Evolutionary conservation across 148 eudicot genomes (phyloP).

Genomic region (Cornus kousa): DNA sequence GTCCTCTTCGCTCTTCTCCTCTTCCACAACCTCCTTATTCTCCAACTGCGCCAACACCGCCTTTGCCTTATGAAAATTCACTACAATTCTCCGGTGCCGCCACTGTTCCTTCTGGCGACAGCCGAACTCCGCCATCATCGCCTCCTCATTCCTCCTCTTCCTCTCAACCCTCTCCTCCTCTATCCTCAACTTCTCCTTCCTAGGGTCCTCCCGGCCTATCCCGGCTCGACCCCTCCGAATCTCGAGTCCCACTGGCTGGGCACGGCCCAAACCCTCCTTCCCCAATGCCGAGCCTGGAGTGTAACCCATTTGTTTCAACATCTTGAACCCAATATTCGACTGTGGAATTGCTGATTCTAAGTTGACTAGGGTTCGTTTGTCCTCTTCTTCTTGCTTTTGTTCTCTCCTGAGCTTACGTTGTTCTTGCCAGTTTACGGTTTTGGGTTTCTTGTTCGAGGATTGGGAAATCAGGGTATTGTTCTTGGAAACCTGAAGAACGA

Average conservation of each 20-base stretch:
- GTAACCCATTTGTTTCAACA: constrained; percentile 85
- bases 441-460: constrained; percentile 53
- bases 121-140: constrained; percentile 63
- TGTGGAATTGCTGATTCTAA: constrained; percentile 69
- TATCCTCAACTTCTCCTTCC: constrained; percentile 57
- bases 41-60: constrained; percentile 76
- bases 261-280: constrained; percentile 66
- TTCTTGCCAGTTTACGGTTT: constrained; percentile 41
- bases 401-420: constrained; percentile 46
- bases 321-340: constrained; percentile 76
- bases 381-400: constrained; percentile 62
- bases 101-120: constrained; percentile 60
- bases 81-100: constrained; percentile 48
- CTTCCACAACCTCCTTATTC: constrained; percentile 59
- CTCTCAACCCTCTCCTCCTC: constrained; percentile 45
- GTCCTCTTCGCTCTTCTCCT: constrained; percentile 34
- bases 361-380: constrained; percentile 59
- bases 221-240: constrained; percentile 78
- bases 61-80: constrained; percentile 62
- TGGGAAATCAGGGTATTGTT: constrained; percentile 14
- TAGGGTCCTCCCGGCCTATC: constrained; percentile 79
- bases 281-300: constrained; percentile 72
- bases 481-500: constrained; percentile 24
- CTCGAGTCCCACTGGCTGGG: constrained; percentile 69
- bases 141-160: constrained; percentile 48